Conservation (phyloP, 495 filamentous ascomycete species). For the Xylaria palmicola region DNA sequence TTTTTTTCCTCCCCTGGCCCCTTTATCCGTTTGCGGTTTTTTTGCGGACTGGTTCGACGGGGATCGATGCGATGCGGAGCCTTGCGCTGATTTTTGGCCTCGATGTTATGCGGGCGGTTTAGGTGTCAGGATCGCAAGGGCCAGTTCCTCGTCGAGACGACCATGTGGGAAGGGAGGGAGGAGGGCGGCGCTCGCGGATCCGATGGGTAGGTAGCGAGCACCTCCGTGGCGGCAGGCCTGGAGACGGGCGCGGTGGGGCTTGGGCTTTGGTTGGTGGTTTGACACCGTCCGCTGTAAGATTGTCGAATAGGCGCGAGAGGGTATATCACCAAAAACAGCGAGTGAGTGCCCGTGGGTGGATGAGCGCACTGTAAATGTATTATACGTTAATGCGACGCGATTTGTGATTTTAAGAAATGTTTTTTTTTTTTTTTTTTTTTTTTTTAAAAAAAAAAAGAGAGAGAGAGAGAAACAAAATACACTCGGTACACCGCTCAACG, state of each 20-base stretch:
- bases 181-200: slow-evolving; percentile 5
- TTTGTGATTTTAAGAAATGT: no score
- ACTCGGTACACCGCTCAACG: no score
- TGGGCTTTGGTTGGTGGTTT: not conserved
- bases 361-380: no score
- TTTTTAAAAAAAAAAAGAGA: no score
- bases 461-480: no score
- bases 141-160: slow-evolving; percentile 76
- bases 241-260: slow-evolving; percentile 8
- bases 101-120: no score
- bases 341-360: no score
- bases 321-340: no score
- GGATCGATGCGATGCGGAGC: not conserved
- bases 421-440: no score
- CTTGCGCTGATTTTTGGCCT: not conserved
- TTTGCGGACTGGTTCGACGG: not conserved
- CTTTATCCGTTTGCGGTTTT: not conserved
- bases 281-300: no score
- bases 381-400: no score
- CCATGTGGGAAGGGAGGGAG: slow-evolving; percentile 63
- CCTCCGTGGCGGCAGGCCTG: not conserved
- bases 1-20: slow-evolving; percentile 3
- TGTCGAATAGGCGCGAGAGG: no score
- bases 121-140: slow-evolving; percentile 69
- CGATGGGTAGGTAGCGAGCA: not conserved